Conservation (phyloP, 192 early-diverging fungal species). For the Spizellomyces sp. region DNA sequence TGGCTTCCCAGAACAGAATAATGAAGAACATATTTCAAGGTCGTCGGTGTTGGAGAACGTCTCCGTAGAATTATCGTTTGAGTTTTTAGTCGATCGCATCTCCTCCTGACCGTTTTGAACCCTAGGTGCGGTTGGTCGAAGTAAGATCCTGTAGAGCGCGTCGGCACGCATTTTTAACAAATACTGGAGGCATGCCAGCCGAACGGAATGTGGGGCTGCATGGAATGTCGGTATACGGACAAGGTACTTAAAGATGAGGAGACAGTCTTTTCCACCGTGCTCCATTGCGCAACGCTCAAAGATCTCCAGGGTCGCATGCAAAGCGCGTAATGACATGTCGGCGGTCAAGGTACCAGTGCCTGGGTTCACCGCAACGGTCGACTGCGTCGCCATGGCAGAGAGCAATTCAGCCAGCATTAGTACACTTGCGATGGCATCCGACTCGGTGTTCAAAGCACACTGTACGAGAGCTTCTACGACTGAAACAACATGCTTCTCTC, state of each 20-base stretch:
- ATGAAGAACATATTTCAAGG: not conserved
- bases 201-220: not conserved
- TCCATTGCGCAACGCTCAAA: conserved; percentile 11
- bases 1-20: conserved; percentile 5
- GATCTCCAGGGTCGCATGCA: not conserved
- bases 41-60: not conserved
- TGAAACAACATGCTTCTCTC: conserved; percentile 1
- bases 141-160: conserved; percentile 1
- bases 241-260: conserved; percentile 32
- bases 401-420: conserved; percentile 25
- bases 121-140: not conserved
- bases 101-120: no score
- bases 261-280: conserved; percentile 7
- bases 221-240: conserved; percentile 25
- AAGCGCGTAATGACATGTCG: conserved; percentile 2
- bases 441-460: conserved; percentile 23
- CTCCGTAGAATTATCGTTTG: not conserved
- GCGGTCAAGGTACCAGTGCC: conserved; percentile 2
- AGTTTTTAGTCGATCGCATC: not conserved
- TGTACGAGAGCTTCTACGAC: conserved; percentile 26
- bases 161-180: conserved; percentile 20
- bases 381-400: conserved; percentile 24
- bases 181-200: conserved; percentile 19
- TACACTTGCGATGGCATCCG: conserved; percentile 20
- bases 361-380: conserved; percentile 14